Percentiles rank a stretch among this genome's conserved stretches.
Conservation (phyloP, 768 basidiomycete species). For the Chalciporus pseudorubinellus region DNA sequence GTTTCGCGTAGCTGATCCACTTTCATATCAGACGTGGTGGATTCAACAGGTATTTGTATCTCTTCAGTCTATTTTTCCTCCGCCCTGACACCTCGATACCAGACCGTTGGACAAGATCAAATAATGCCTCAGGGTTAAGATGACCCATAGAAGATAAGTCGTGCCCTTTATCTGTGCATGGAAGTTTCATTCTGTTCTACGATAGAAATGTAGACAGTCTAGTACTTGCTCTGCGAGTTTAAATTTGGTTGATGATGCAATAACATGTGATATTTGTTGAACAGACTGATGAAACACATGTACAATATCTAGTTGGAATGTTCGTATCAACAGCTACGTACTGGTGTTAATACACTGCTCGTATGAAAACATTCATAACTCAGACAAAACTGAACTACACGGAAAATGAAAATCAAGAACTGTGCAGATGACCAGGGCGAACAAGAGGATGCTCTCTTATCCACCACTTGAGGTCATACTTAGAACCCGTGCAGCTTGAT, state of each 20-base stretch:
- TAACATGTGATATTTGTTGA: constrained; percentile 1
- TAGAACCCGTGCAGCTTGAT: constrained; percentile 91
- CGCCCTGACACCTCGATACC: constrained; percentile 23
- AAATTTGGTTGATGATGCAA: neutral
- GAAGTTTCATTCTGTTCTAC: constrained; percentile 12
- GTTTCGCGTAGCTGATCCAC: constrained; percentile 10
- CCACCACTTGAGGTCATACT: constrained; percentile 20
- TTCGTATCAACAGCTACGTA: constrained; percentile 24
- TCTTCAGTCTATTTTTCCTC: neutral
- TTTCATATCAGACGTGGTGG: constrained; percentile 63
- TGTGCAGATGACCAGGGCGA: constrained; percentile 5
- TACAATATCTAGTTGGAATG: constrained; percentile 23
- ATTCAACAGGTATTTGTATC: constrained; percentile 64
- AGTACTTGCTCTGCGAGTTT: neutral
- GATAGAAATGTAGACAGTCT: neutral
- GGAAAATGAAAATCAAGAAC: constrained; percentile 14
- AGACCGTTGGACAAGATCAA: constrained; percentile 97
- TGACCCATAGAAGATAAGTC: constrained; percentile 15
- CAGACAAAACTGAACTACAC: constrained; percentile 21
- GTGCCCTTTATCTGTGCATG: constrained; percentile 4
- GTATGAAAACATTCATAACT: constrained; percentile 14
- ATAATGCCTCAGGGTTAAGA: constrained; percentile 33
- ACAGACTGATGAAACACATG: constrained; percentile 6
- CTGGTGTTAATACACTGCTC: constrained; percentile 27
- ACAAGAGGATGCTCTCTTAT: constrained; percentile 4